Evolutionary conservation across 140 eudicot genomes (phyloP).

Genomic region (Cichorium intybus): DNA sequence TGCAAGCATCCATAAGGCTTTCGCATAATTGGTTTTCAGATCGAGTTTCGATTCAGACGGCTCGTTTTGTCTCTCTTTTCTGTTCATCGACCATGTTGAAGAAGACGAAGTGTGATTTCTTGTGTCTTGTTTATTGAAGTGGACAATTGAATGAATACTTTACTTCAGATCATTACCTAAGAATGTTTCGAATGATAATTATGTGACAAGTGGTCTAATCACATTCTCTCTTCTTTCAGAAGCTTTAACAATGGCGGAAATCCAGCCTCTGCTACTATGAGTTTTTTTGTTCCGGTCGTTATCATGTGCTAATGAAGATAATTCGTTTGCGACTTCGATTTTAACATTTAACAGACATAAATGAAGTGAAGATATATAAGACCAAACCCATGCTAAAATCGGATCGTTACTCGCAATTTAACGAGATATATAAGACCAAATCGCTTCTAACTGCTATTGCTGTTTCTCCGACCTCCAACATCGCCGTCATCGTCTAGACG

Average conservation of each 20-base stretch:
- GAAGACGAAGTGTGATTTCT: constrained; percentile 10
- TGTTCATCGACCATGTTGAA: constrained; percentile 23
- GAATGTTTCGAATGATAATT: no score
- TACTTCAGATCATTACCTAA: constrained; percentile 26
- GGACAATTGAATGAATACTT: constrained; percentile 43
- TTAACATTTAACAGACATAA: constrained; percentile 4
- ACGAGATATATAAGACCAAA: no score
- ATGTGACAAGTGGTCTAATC: no score
- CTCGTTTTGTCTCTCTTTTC: constrained; percentile 60
- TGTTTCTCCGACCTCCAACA: no score
- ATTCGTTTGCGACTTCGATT: no score
- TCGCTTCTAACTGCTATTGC: no score
- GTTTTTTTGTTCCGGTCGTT: no score
- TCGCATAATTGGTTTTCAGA: constrained; percentile 45
- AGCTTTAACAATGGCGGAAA: no score
- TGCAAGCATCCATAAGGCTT: constrained; percentile 65
- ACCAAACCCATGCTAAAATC: constrained; percentile 55
- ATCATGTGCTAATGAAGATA: no score
- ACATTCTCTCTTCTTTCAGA: no score
- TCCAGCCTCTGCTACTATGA: no score
- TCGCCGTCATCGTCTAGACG: no score
- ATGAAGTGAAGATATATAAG: constrained; percentile 38
- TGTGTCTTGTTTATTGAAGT: constrained; percentile 39
- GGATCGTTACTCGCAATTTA: constrained; percentile 59
- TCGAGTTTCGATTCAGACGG: constrained; percentile 41